Percentiles rank a stretch among this genome's conserved stretches.
These are phyloP conservation scores for Persicaria tinctoria DNA, from an alignment of 148 eudicot species.

Conservation along the genomic window DNA sequence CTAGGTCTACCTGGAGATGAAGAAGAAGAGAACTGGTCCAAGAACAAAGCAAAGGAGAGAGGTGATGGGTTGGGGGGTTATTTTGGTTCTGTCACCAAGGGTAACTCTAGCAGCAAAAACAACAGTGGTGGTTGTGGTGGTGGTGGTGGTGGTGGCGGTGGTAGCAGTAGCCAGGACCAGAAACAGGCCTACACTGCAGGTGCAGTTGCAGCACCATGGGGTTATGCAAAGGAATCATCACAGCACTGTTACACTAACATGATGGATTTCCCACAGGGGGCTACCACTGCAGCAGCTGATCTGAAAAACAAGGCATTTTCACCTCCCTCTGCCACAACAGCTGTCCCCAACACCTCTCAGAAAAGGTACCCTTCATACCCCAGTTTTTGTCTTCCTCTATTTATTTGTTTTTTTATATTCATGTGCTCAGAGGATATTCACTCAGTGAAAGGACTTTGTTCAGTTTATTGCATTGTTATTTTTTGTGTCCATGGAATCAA, in stretches of 20 bases:
- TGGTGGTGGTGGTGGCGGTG: too few species aligned
- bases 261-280: constrained; percentile 13
- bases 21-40: constrained; percentile 21
- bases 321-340: constrained; percentile 47
- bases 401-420: constrained; percentile 9
- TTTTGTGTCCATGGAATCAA: too few species aligned
- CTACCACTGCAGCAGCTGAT: constrained; percentile 20
- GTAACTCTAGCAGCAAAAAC: not conserved
- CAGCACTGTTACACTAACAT: not conserved
- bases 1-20: constrained; percentile 69
- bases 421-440: constrained; percentile 54
- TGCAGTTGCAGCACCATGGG: constrained; percentile 12
- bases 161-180: not conserved
- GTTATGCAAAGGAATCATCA: constrained; percentile 34
- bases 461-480: too few species aligned
- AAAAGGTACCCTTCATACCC: constrained; percentile 51
- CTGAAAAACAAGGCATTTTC: constrained; percentile 49
- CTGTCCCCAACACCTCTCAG: constrained; percentile 73
- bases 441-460: not conserved
- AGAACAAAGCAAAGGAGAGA: constrained; percentile 11
- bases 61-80: not conserved
- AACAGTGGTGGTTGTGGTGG: too few species aligned
- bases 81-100: constrained; percentile 11
- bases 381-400: constrained; percentile 10
- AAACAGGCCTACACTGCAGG: constrained; percentile 23